These are phyloP conservation scores for Pyrrhoderma lamaoense DNA, from an alignment of 1,284 basidiomycete genomes.

Conservation along the genomic window DNA sequence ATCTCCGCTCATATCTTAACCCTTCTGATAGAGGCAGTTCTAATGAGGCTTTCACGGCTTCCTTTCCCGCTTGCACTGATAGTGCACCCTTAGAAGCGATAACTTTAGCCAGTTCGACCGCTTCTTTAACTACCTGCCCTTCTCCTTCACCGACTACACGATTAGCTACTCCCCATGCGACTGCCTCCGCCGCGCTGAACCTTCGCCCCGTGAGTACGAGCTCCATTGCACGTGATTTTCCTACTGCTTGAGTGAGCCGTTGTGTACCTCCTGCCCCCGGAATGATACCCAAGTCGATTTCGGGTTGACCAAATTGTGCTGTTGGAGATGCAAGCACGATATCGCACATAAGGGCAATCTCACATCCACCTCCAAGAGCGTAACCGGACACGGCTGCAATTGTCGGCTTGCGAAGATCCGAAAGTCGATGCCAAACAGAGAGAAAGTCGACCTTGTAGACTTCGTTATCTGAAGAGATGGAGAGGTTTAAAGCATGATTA, in stretches of 20 bases:
- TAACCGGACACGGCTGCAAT: constrained; percentile 95
- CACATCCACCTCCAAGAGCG: constrained; percentile 94
- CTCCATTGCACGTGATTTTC: constrained; percentile 96
- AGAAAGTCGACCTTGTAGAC: constrained; percentile 89
- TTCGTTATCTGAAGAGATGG: constrained; percentile 53
- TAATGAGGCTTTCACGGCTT: constrained; percentile 89
- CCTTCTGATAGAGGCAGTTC: constrained; percentile 83
- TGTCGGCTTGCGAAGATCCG: constrained; percentile 81
- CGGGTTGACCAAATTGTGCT: constrained; percentile 94
- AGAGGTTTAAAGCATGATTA: not conserved
- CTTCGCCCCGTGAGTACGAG: constrained; percentile 84
- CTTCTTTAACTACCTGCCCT: constrained; percentile 76
- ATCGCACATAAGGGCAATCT: constrained; percentile 95
- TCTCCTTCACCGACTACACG: constrained; percentile 70
- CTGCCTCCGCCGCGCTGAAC: constrained; percentile 79
- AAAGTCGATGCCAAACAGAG: constrained; percentile 79
- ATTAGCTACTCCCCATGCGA: constrained; percentile 78
- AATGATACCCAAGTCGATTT: constrained; percentile 96
- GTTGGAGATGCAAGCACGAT: constrained; percentile 93
- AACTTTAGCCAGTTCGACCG: constrained; percentile 71
- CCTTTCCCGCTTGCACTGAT: constrained; percentile 88
- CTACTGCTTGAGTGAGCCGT: constrained; percentile 79
- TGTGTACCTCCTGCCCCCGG: constrained; percentile 86
- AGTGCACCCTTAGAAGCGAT: constrained; percentile 85
- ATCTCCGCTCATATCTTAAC: constrained; percentile 77